These are phyloP conservation scores for Capronia coronata DNA, from an alignment of 2,329 filamentous ascomycete genomes.

Conservation along the genomic window DNA sequence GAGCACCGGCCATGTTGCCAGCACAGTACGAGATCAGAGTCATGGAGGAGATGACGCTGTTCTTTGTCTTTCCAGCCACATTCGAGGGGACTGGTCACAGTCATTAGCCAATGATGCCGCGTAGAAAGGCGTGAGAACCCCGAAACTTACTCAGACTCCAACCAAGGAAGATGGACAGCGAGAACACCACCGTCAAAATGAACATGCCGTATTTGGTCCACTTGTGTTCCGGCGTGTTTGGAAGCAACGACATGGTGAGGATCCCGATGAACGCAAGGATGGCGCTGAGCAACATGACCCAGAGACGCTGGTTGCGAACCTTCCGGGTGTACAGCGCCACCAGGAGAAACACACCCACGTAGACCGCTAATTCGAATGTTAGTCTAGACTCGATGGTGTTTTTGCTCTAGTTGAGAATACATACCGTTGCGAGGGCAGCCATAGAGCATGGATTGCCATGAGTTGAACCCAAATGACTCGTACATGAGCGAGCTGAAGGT, in stretches of 20 bases:
- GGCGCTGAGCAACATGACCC: slow-evolving; percentile 32
- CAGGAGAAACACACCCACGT: slow-evolving; percentile 31
- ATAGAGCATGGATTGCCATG: slow-evolving; percentile 34
- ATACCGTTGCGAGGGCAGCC: slow-evolving; percentile 29
- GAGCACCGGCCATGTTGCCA: slow-evolving; percentile 44
- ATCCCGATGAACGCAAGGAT: slow-evolving; percentile 34
- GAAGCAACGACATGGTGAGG: slow-evolving; percentile 33
- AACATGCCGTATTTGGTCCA: slow-evolving; percentile 38
- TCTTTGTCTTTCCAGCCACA: slow-evolving; percentile 44
- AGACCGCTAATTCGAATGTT: slow-evolving; percentile 20
- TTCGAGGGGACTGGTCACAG: slow-evolving; percentile 39
- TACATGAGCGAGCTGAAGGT: slow-evolving; percentile 23
- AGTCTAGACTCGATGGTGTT: too few relatives aligned
- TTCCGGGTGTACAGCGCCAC: slow-evolving; percentile 33
- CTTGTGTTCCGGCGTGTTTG: slow-evolving; percentile 31
- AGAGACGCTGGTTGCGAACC: slow-evolving; percentile 30
- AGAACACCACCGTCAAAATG: slow-evolving; percentile 32
- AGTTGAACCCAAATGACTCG: slow-evolving; percentile 27
- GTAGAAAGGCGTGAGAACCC: slow-evolving; percentile 30
- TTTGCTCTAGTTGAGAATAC: too few relatives aligned
- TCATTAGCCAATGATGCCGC: too few relatives aligned
- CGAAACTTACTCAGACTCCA: slow-evolving; percentile 30
- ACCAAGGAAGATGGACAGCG: slow-evolving; percentile 32
- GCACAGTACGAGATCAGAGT: slow-evolving; percentile 45
- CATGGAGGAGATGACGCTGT: slow-evolving; percentile 41